Evolutionary conservation across 1,284 basidiomycete species (phyloP).

Genomic region (Irpex sp.): DNA sequence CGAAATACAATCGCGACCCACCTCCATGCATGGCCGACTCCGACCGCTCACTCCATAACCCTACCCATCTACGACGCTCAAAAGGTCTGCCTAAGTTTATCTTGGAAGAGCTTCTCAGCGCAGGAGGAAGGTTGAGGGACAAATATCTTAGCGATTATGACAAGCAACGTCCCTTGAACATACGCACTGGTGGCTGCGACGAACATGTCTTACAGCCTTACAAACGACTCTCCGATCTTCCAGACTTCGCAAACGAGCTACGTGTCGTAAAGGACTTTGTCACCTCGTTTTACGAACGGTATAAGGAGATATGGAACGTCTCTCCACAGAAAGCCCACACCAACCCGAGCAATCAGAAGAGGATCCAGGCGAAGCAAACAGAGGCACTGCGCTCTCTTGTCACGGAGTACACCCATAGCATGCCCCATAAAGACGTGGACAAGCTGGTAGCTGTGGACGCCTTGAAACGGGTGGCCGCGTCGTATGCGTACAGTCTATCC

Average conservation of each 20-base stretch:
- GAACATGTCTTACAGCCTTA: conserved; percentile 8
- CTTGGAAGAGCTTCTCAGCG: conserved; percentile 23
- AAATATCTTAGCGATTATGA: conserved; percentile 17
- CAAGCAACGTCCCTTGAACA: background rate
- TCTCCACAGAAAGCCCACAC: background rate
- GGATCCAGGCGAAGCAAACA: background rate
- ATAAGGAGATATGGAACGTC: background rate
- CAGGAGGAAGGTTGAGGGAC: conserved; percentile 15
- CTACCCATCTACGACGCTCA: background rate
- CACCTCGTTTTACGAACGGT: background rate
- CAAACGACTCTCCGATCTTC: background rate
- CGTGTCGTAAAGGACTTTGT: conserved; percentile 12
- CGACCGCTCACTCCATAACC: background rate
- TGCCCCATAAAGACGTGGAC: conserved; percentile 3
- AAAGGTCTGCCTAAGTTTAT: conserved; percentile 19
- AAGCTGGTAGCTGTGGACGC: conserved; percentile 10
- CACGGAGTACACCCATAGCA: conserved; percentile 12
- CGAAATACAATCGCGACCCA: conserved; percentile 12
- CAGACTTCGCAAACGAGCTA: conserved; percentile 11
- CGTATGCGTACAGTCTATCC: conserved; percentile 23
- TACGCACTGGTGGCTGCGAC: background rate
- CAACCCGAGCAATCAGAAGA: background rate
- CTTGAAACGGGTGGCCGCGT: conserved; percentile 22
- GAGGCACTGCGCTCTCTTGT: conserved; percentile 1
- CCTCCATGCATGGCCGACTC: background rate